Conservation (phyloP, 2,329 filamentous ascomycete species). For the Pestalotiopsis fici region DNA sequence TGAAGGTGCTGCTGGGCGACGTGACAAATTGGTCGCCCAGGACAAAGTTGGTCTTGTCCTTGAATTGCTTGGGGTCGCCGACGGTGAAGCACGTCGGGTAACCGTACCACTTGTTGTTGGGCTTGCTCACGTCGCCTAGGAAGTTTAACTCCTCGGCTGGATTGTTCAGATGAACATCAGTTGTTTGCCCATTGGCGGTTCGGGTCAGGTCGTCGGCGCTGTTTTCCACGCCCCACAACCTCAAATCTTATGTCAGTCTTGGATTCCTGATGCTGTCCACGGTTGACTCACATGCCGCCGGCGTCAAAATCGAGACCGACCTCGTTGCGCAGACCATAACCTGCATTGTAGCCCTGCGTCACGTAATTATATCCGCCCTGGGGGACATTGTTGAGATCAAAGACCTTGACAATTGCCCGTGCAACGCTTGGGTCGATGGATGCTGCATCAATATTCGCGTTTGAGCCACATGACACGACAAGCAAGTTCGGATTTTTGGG, state of each 20-base stretch:
- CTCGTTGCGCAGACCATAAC: constrained; percentile 66
- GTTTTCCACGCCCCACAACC: constrained; percentile 60
- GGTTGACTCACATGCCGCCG: constrained; percentile 35
- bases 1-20: constrained; percentile 22
- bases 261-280: neutral
- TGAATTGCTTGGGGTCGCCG: constrained; percentile 39
- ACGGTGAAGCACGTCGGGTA: constrained; percentile 52
- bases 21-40: constrained; percentile 34
- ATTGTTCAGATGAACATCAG: constrained; percentile 60
- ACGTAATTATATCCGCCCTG: constrained; percentile 38
- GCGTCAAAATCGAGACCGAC: constrained; percentile 47
- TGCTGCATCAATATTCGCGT: constrained; percentile 53
- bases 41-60: constrained; percentile 25
- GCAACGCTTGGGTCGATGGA: constrained; percentile 47
- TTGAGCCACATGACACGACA: constrained; percentile 57
- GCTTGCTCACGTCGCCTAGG: constrained; percentile 56
- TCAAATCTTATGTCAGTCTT: constrained; percentile 26
- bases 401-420: constrained; percentile 57
- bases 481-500: constrained; percentile 48
- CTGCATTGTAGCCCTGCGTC: constrained; percentile 32
- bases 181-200: constrained; percentile 33
- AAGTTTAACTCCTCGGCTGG: constrained; percentile 68
- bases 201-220: constrained; percentile 60
- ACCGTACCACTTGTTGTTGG: constrained; percentile 55
- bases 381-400: constrained; percentile 23